Percentiles rank a stretch among this genome's conserved stretches.
Conservation (phyloP, 441 rosid genomes). For the Populus hybrid region DNA sequence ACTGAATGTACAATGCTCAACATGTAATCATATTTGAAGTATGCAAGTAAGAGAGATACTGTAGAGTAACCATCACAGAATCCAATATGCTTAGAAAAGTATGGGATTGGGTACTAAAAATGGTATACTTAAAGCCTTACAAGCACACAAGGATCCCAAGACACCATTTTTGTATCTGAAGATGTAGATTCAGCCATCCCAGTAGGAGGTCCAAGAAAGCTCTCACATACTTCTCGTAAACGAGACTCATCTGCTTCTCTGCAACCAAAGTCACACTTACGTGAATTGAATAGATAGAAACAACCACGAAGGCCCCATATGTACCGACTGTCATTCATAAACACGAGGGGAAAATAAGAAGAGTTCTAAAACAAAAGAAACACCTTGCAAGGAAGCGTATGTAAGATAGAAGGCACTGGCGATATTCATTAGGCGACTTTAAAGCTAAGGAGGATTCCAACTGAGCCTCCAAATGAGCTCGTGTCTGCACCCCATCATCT, state of each 20-base stretch:
- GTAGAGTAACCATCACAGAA: background rate
- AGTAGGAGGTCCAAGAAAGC: constrained; percentile 95
- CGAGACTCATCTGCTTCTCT: constrained; percentile 97
- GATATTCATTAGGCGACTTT: constrained; percentile 84
- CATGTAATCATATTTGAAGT: background rate
- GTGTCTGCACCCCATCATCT: constrained; percentile 94
- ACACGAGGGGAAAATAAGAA: background rate
- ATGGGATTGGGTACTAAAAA: background rate
- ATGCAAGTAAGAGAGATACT: background rate
- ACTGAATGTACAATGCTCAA: background rate
- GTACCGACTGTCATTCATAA: background rate
- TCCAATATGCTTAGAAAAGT: background rate
- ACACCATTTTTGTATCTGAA: constrained; percentile 44
- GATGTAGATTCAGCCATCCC: constrained; percentile 66
- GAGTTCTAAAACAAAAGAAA: background rate
- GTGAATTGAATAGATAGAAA: constrained; percentile 6
- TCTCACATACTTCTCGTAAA: constrained; percentile 88
- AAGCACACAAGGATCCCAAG: constrained; percentile 89
- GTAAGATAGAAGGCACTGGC: constrained; percentile 92
- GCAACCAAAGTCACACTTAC: constrained; percentile 18
- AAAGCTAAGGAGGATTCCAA: constrained; percentile 82
- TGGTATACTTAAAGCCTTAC: constrained; percentile 41
- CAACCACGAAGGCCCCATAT: background rate
- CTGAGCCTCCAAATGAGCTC: constrained; percentile 96
- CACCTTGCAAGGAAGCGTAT: constrained; percentile 88